phyloP scores from a whole-genome alignment of 805 yeast species.

The Zygosaccharomyces pseudorouxii region DNA sequence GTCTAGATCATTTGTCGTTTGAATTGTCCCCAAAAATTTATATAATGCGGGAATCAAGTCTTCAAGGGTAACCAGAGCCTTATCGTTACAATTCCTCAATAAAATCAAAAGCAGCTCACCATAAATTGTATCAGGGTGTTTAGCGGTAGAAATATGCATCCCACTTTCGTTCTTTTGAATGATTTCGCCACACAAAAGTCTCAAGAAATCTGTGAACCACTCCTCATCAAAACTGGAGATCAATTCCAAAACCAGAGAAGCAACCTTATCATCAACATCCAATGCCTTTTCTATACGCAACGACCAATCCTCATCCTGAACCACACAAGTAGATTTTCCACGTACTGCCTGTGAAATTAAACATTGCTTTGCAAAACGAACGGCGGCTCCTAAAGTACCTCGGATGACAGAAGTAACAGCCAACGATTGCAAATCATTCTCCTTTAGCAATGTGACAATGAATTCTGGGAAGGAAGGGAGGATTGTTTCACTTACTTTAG shows the following conservation, averaged over 20 bases:
- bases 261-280: conserved; percentile 53
- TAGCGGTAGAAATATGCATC: conserved; percentile 15
- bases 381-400: conserved; percentile 39
- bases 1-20: conserved; percentile 21
- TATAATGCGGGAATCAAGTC: conserved; percentile 26
- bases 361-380: conserved; percentile 52
- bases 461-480: conserved; percentile 55
- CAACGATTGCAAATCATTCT: conserved; percentile 24
- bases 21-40: conserved; percentile 17
- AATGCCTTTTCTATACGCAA: conserved; percentile 64
- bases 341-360: conserved; percentile 60
- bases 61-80: conserved; percentile 10
- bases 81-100: conserved; percentile 17
- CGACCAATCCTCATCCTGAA: conserved; percentile 71
- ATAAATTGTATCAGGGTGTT: conserved; percentile 29
- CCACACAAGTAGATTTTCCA: conserved; percentile 51
- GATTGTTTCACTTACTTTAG: conserved; percentile 29
- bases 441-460: conserved; percentile 31
- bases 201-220: conserved; percentile 31
- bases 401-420: conserved; percentile 30
- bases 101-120: conserved; percentile 36
- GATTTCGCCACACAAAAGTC: conserved; percentile 39
- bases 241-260: conserved; percentile 1
- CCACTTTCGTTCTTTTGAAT: conserved; percentile 17
- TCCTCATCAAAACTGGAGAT: conserved; percentile 21